phyloP scores from a whole-genome alignment of 805 yeast species.

The Pachysolen tannophilus region DNA sequence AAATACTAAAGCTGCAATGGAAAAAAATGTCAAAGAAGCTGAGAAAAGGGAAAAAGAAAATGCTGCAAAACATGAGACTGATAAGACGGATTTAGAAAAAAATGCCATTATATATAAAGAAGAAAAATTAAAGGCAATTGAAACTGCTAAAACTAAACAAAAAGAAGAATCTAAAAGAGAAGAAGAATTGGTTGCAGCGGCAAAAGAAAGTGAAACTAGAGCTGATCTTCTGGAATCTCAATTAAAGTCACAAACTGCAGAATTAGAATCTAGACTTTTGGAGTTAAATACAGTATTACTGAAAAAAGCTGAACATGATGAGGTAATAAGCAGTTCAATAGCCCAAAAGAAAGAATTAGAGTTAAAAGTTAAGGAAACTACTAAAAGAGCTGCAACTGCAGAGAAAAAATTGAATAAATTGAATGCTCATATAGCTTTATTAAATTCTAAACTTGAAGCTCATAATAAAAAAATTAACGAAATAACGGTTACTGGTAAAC shows the following conservation, averaged over 20 bases:
- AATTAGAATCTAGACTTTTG: conserved; percentile 16
- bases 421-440: conserved; percentile 33
- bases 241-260: conserved; percentile 33
- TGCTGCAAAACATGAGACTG: conserved; percentile 34
- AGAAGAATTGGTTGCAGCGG: conserved; percentile 29
- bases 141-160: conserved; percentile 21
- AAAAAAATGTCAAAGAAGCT: conserved; percentile 34
- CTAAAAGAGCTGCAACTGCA: conserved; percentile 27
- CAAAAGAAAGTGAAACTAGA: conserved; percentile 27
- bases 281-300: conserved; percentile 32
- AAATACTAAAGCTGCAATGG: conserved; percentile 34
- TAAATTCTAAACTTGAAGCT: conserved; percentile 34
- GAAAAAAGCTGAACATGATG: conserved; percentile 31
- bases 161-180: conserved; percentile 19
- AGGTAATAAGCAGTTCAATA: conserved; percentile 16
- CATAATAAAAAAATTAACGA: conserved; percentile 34
- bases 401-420: conserved; percentile 30
- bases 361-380: conserved; percentile 23
- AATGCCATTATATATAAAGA: conserved; percentile 38
- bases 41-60: conserved; percentile 39
- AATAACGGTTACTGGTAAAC: conserved; percentile 30
- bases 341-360: conserved; percentile 33
- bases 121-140: conserved; percentile 19
- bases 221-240: conserved; percentile 29
- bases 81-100: conserved; percentile 32